A percentile compares a stretch with the other conserved stretches of the same genome.
These are phyloP conservation scores for Ascochyta viciae-villosae DNA, from an alignment of 2,329 filamentous ascomycete species.

Conservation along the genomic window DNA sequence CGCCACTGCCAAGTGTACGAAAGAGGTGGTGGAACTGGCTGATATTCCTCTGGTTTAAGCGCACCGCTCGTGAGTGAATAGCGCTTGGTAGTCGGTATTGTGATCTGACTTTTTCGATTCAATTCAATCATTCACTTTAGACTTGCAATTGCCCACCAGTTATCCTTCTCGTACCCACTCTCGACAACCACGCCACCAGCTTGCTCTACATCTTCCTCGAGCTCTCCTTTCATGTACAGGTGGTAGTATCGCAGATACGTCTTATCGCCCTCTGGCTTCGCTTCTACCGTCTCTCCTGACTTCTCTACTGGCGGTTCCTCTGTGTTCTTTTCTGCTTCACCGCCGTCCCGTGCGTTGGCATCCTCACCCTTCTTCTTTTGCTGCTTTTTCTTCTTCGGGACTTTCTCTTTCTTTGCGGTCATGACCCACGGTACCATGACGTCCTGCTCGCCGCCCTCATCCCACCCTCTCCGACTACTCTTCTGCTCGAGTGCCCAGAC, in stretches of 20 bases:
- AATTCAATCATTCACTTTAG: background rate
- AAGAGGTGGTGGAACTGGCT: background rate
- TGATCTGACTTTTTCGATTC: background rate
- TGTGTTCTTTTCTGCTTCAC: slow-evolving; percentile 18
- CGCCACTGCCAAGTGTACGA: too few relatives aligned
- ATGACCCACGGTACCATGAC: slow-evolving; percentile 96
- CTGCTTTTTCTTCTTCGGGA: slow-evolving; percentile 26
- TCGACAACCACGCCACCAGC: slow-evolving; percentile 80
- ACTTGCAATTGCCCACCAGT: slow-evolving; percentile 87
- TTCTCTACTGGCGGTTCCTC: slow-evolving; percentile 13
- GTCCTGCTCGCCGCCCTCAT: slow-evolving; percentile 83
- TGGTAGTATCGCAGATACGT: slow-evolving; percentile 94
- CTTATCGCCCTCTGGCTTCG: slow-evolving; percentile 48
- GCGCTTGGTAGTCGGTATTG: background rate
- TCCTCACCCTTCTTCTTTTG: slow-evolving; percentile 15
- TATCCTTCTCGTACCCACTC: slow-evolving; percentile 93
- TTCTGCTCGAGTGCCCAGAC: slow-evolving; percentile 97
- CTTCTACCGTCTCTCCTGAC: slow-evolving; percentile 13
- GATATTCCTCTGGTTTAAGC: background rate
- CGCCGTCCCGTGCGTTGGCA: background rate
- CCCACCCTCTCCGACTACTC: slow-evolving; percentile 85
- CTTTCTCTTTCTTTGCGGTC: slow-evolving; percentile 50
- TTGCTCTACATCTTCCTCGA: slow-evolving; percentile 77
- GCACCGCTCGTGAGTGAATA: background rate
- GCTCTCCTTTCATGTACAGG: slow-evolving; percentile 83